Evolutionary conservation across 2,329 filamentous ascomycete species (phyloP), one percentile per base, ranked within the genome.

Genomic region (Alternaria sp.): DNA sequence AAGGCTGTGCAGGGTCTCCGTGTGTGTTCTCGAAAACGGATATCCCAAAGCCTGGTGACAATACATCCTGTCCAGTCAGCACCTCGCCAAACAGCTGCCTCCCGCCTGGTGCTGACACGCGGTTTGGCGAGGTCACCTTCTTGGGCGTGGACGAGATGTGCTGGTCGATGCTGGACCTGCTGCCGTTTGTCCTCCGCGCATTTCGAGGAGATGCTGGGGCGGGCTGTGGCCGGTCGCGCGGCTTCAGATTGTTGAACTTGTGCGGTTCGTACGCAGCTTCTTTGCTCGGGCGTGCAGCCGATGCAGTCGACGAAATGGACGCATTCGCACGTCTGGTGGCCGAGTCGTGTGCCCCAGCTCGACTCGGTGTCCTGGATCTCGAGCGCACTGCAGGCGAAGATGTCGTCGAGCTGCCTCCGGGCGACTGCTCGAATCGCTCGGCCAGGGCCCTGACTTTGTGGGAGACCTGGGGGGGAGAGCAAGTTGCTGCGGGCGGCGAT

Each of bases 71-170:
- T 0, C 72, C 68, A 21, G 68, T 69, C n/a, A 77, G 55, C 1
- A 77, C 72, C 50, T 77, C 75, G 14, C 75, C 75, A 58, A 77
- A 77, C 50, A 75, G 75, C 69, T 73, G 68, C 21, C 75, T 66
- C 29, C 61, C 63, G 26, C 65, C 57, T 4, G 70, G 63, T 7
- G 65, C 63, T 21, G 70, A 66, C n/a, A 62, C 60, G 23, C 66
- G 69, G 40, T 59, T 61, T 5, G 67, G 70, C 24, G 72, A 71
- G 29, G 68, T 46, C 40, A 69, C 36, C 37, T 70, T 72, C 55
- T 65, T 68, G 24, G 67, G 67, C 36, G 72, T 56, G 1, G 71
- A 67, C 37, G 69, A 59, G 23, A 67, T 58, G 5, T 70, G 67
- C 17, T 69, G 65, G 28, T 72, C 69, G 36, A 70, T 49, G 55